phyloP scores from a whole-genome alignment of 352 stramenopile genomes.

The Globisporangium viniferum region DNA sequence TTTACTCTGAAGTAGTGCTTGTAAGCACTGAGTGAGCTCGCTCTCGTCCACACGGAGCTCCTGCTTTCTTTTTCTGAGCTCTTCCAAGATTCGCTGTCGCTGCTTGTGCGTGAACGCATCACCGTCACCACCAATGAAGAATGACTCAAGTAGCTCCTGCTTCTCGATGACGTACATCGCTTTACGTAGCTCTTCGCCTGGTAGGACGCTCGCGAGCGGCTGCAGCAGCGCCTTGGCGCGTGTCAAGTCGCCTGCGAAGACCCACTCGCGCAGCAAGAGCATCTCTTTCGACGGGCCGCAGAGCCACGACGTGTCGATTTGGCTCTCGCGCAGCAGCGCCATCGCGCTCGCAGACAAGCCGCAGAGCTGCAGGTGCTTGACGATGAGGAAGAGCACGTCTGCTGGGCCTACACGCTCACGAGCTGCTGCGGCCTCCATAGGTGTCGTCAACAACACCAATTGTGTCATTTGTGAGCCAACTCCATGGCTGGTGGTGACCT shows the following conservation, averaged over 20 bases:
- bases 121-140: conserved; percentile 9
- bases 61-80: conserved; percentile 5
- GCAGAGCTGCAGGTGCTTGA: conserved; percentile 38
- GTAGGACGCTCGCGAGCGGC: conserved; percentile 27
- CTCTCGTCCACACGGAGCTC: conserved; percentile 5
- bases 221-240: conserved; percentile 35
- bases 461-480: background rate
- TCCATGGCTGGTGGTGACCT: background rate
- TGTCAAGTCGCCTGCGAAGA: conserved; percentile 45
- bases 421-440: background rate
- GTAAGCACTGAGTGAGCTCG: conserved; percentile 17
- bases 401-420: background rate
- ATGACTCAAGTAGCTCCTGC: conserved; percentile 35
- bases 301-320: conserved; percentile 55
- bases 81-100: conserved; percentile 13
- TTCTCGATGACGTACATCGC: conserved; percentile 29
- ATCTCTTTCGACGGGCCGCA: conserved; percentile 45
- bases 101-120: background rate
- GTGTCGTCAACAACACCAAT: background rate
- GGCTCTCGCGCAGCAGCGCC: conserved; percentile 50
- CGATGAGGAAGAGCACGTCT: conserved; percentile 56
- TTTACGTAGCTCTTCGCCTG: conserved; percentile 15
- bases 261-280: conserved; percentile 44
- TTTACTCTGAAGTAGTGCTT: background rate
- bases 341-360: conserved; percentile 38